phyloP scores from a whole-genome alignment of 148 eudicot species.

The Rhododendron williamsianum region DNA sequence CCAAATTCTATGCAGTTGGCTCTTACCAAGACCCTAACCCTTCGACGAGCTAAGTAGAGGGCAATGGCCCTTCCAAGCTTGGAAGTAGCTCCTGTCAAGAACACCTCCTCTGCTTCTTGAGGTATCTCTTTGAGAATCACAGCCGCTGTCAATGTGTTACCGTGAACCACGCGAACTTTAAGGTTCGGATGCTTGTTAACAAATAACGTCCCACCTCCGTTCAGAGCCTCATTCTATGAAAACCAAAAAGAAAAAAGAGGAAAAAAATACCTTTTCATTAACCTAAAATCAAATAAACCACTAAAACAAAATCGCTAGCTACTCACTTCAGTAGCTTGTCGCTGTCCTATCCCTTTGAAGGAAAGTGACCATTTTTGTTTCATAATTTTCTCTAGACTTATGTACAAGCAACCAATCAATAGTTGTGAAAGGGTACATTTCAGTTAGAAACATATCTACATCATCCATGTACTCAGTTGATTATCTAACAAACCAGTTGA shows the following conservation, averaged over 20 bases:
- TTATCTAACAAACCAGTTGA: background rate
- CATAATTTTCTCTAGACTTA: background rate
- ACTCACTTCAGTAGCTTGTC: background rate
- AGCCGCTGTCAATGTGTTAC: slow-evolving; percentile 54
- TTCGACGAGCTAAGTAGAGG: slow-evolving; percentile 40
- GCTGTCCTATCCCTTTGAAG: background rate
- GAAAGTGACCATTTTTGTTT: background rate
- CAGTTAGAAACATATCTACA: background rate
- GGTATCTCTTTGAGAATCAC: slow-evolving; percentile 37
- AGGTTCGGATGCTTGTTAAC: slow-evolving; percentile 43
- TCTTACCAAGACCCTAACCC: slow-evolving; percentile 43
- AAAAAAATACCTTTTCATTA: background rate
- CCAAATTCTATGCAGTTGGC: background rate
- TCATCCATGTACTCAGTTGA: background rate
- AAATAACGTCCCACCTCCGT: slow-evolving; percentile 48
- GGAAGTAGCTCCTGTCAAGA: slow-evolving; percentile 48
- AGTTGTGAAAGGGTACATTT: background rate
- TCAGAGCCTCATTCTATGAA: slow-evolving; percentile 39
- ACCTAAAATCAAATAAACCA: background rate
- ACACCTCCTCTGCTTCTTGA: slow-evolving; percentile 24
- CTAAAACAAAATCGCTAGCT: background rate
- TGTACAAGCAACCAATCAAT: background rate
- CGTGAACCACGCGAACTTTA: slow-evolving; percentile 46
- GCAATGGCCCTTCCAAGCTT: slow-evolving; percentile 61
- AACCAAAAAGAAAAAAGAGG: background rate